Base-by-base conservation (phyloP, 2,329 filamentous ascomycete genomes). In the Rutstroemia sp. region DNA sequence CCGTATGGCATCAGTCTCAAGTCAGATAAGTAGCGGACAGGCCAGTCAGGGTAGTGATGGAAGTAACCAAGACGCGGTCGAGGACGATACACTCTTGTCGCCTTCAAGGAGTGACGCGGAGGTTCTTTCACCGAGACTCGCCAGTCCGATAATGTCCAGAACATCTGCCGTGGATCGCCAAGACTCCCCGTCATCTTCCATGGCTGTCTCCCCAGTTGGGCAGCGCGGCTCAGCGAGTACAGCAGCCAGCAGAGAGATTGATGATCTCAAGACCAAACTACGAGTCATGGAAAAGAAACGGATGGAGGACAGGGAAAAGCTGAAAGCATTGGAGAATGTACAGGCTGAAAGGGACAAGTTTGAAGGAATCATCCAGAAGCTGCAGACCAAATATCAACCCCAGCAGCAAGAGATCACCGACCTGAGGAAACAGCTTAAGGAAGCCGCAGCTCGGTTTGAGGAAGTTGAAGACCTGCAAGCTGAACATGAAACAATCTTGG, bases 231-330 rank as follows among this genome's bases (percentile, higher is more conserved):
- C 58, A 19, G 54, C 38, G 30, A 68, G 59, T 37, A 65, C 67
- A 46, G 65, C 66, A 30, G 65, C 66, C 2, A 66, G 61, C 51
- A 61, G 86, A 60, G 88, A 95, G 66, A 83, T 92, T 19, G 92
- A 96, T 63, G 89, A 95, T 62, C 76, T 96, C 16, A 91, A 96
- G 69, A 86, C 89, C 0, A 96, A 96, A 69, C 75, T 97, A 2
- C 84, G 87, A 54, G 78, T 96, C 3, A 77, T 97, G 65, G 92
- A 99, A 70, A 89, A 92, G 64, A 95, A 96, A 70, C 78, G 90
- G 56, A 69, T 80, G 12, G 92, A 97, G 61, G 90, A 96, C 66
- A 82, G 90, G 19, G 92, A 96, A 64, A 89, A 89, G 68, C 71
- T 96, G 51, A 91, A 92, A 67, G 80, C 79, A 12, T 71, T 96